Base-by-base conservation (phyloP, 495 filamentous ascomycete species). In the Evansstolkia leycettana region DNA sequence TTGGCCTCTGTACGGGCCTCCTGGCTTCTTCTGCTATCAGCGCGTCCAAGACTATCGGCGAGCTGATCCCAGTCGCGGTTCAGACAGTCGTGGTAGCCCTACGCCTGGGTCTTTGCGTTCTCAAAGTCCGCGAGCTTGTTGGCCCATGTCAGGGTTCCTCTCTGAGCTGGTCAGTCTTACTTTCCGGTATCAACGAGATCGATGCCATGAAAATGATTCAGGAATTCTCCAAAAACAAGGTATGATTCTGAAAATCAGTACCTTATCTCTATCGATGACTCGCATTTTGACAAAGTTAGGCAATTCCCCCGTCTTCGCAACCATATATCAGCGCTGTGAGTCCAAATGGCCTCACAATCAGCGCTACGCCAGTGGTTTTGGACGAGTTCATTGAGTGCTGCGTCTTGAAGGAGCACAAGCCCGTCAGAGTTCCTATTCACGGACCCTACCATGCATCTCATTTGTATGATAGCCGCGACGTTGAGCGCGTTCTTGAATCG, bases 381-480 rank as follows among this genome's bases (percentile, higher is more conserved):
- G 60, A 68, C 28, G 47, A 64, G 1, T 64, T 90, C 16, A 69
- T 79, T 42, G 57, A 70, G 18, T 48, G 56, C n/a, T 55, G 61
- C 12, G 43, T 67, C 7, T 57, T 80, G 17, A 64, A 67, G 34
- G 59, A 67, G 2, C 54, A 67, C 33, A 76, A 76, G 45, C 69
- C 70, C 1, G 65, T 71, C 4, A 67, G 67, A n/a, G 73, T 82
- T 28, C 76, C 82, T 0, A 74, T 92, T 14, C 76, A 81, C 43
- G 85, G 78, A 1, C 82, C 85, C 1, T 92, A 85, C 46, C 86
- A 94, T 58, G 82, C 85, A 9, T 45, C 67, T 1, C 83, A 92
- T 52, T 57, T 92, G 7, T 80, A 84, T 55, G 63, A 63, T 5
- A 38, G 60, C 11, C 60, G 62, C 10, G 73, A 86, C 42, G 60